Conservation (phyloP, 768 basidiomycete genomes). For the Multifurca ochricompacta region DNA sequence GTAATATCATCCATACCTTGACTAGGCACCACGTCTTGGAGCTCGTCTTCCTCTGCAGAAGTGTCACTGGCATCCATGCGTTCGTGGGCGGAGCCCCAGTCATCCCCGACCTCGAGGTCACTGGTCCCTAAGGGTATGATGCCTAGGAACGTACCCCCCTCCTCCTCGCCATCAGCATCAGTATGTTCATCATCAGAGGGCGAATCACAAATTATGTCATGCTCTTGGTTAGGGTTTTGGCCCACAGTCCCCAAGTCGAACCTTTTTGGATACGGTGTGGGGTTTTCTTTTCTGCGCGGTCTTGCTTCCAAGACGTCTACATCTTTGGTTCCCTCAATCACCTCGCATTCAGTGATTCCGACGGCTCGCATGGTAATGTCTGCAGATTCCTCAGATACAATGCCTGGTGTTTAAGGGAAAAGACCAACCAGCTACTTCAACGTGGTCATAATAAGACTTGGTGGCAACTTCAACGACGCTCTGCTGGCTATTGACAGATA, state of each 20-base stretch:
- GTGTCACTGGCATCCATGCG: background rate
- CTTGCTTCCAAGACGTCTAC: background rate
- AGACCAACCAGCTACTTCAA: background rate
- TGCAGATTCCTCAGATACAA: background rate
- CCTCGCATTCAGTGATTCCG: background rate
- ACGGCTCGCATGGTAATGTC: background rate
- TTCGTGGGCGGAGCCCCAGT: constrained; percentile 1
- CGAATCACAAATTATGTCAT: background rate
- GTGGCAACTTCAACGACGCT: background rate
- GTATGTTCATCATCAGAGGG: constrained; percentile 8
- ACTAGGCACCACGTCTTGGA: background rate
- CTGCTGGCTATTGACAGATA: background rate
- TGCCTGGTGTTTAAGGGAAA: background rate
- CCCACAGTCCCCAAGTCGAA: background rate
- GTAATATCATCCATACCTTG: background rate
- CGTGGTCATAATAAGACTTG: background rate
- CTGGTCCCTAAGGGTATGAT: constrained; percentile 18
- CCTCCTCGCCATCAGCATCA: constrained; percentile 15
- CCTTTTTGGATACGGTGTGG: background rate
- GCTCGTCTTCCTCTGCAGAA: constrained; percentile 11
- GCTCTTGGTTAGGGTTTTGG: background rate
- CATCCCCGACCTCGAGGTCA: constrained; percentile 16
- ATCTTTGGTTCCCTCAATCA: background rate
- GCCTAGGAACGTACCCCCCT: background rate
- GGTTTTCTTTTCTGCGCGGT: background rate